A percentile compares a stretch with the other conserved stretches of the same genome.
phyloP scores from a whole-genome alignment of 1,284 basidiomycete species.

The Ustilago vetiveriae region DNA sequence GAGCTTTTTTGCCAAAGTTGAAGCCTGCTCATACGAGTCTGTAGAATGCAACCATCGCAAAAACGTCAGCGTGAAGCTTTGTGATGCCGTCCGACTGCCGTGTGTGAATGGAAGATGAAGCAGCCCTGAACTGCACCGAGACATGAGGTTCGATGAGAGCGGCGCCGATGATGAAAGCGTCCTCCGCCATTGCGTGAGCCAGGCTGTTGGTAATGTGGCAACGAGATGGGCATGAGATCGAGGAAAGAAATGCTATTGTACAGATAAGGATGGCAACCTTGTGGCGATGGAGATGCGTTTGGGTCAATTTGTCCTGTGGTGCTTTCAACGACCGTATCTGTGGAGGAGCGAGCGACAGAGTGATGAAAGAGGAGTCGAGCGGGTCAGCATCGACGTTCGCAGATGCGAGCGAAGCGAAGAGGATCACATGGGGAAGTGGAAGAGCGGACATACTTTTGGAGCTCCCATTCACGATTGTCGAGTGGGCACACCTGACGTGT shows the following conservation, averaged over 20 bases:
- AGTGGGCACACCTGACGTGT: conserved; percentile 98
- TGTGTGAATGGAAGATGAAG: no score
- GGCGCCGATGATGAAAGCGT: no score
- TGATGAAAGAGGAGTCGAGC: not conserved
- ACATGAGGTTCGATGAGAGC: no score
- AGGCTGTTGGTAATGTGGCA: not conserved
- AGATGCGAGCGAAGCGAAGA: not conserved
- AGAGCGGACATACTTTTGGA: conserved; percentile 80
- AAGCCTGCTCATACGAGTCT: no score
- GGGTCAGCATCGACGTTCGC: not conserved
- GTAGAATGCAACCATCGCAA: no score
- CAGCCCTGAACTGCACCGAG: no score
- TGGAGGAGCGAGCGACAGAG: not conserved
- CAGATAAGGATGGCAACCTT: conserved; percentile 3
- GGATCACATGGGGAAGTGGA: no score
- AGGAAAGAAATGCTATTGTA: conserved; percentile 25
- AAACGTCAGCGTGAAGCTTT: no score
- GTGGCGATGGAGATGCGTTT: no score
- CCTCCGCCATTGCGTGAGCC: not conserved
- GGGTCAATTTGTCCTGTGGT: no score
- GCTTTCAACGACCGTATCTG: conserved; percentile 38
- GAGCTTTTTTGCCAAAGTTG: no score
- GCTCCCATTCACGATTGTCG: conserved; percentile 88
- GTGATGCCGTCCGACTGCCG: no score
- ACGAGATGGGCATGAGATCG: conserved; percentile 1